Percentiles rank a stretch among this genome's conserved stretches.
These are phyloP conservation scores for Leccinum ochraceum DNA, from an alignment of 768 basidiomycete genomes.

Conservation along the genomic window DNA sequence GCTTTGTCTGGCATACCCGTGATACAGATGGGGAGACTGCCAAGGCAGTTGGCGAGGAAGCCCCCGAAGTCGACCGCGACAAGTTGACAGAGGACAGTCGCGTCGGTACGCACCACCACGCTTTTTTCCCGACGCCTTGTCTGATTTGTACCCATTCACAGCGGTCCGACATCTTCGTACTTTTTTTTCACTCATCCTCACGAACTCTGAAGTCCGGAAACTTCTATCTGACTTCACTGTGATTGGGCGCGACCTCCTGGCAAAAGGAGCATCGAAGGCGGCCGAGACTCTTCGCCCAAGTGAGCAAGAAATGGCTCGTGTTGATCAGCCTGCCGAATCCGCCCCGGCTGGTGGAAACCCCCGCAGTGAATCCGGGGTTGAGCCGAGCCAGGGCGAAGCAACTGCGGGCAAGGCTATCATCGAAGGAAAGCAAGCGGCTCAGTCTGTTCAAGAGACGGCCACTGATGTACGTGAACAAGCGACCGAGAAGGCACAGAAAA, in stretches of 20 bases:
- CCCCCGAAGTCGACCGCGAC: conserved; percentile 51
- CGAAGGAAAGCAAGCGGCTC: conserved; percentile 18
- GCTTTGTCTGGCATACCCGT: conserved; percentile 82
- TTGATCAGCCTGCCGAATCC: conserved; percentile 57
- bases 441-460: conserved; percentile 12
- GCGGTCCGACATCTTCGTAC: conserved; percentile 88
- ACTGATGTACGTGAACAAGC: conserved; percentile 6
- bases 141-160: conserved; percentile 32
- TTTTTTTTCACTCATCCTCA: conserved; percentile 80
- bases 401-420: conserved; percentile 27
- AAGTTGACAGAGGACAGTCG: conserved; percentile 60
- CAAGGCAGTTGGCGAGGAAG: conserved; percentile 43
- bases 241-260: conserved; percentile 83
- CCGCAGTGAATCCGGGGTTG: conserved; percentile 39
- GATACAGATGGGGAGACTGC: conserved; percentile 41
- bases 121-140: not conserved
- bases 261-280: conserved; percentile 68
- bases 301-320: conserved; percentile 56
- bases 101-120: conserved; percentile 46
- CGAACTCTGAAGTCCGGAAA: conserved; percentile 93
- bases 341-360: conserved; percentile 52
- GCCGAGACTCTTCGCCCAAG: conserved; percentile 69
- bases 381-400: conserved; percentile 33
- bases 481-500: conserved; percentile 13
- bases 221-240: conserved; percentile 76